Evolutionary conservation across 2,329 filamentous ascomycete species (phyloP).

Genomic region (Catunica adiposa): DNA sequence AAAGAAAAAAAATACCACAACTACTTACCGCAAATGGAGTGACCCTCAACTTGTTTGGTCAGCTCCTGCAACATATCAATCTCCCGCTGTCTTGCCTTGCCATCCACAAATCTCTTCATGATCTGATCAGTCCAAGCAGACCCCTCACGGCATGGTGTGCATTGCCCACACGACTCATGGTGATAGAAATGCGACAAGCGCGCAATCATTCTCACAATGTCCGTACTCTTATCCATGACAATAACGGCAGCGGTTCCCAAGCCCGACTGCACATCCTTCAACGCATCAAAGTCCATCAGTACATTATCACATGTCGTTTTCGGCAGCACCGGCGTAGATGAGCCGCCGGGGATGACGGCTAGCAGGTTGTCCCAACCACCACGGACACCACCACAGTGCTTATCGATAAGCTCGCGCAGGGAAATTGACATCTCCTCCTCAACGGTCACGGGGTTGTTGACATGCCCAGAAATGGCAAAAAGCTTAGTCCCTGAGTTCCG

Average conservation of each 20-base stretch:
- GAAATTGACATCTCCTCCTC: constrained; percentile 99
- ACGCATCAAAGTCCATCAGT: constrained; percentile 95
- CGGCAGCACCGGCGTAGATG: constrained; percentile 88
- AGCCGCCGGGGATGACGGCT: constrained; percentile 89
- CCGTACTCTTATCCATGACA: constrained; percentile 96
- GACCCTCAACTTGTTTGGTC: constrained; percentile 97
- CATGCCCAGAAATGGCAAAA: constrained; percentile 94
- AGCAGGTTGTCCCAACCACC: constrained; percentile 97
- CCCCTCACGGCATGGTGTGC: constrained; percentile 97
- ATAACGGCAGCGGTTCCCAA: constrained; percentile 95
- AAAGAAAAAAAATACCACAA: background rate
- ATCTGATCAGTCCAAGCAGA: constrained; percentile 99
- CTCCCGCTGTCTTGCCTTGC: constrained; percentile 72
- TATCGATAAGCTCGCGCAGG: constrained; percentile 87
- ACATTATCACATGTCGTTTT: constrained; percentile 84
- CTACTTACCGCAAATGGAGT: constrained; percentile 82
- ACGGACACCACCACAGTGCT: constrained; percentile 90
- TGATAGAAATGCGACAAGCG: constrained; percentile 93
- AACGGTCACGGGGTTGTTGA: constrained; percentile 96
- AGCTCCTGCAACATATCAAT: constrained; percentile 99
- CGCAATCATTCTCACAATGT: constrained; percentile 86
- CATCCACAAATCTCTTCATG: constrained; percentile 90
- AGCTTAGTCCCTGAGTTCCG: constrained; percentile 96
- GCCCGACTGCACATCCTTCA: constrained; percentile 96
- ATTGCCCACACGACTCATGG: constrained; percentile 96